A percentile compares a stretch with the other conserved stretches of the same genome.
Conservation (phyloP, 768 basidiomycete species). For the Cubamyces sp. region DNA sequence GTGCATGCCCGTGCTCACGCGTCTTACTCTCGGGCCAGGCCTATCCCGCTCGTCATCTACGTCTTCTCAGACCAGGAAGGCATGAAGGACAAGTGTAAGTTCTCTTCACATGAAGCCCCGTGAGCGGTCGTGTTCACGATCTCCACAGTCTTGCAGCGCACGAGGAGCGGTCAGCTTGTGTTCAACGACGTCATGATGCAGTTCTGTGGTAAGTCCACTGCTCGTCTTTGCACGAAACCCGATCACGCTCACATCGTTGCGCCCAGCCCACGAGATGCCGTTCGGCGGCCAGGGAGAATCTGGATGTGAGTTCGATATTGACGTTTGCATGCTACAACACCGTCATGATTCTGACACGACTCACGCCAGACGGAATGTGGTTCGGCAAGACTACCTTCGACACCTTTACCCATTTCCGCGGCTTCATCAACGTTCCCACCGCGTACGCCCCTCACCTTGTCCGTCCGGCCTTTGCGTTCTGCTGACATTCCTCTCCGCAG, state of each 20-base stretch:
- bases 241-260: slow-evolving; percentile 14
- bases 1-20: not conserved
- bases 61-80: slow-evolving; percentile 57
- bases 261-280: slow-evolving; percentile 45
- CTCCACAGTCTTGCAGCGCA: slow-evolving; percentile 52
- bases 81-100: slow-evolving; percentile 34
- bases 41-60: slow-evolving; percentile 65
- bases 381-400: slow-evolving; percentile 57
- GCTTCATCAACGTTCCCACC: slow-evolving; percentile 29
- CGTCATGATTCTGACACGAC: not conserved
- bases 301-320: slow-evolving; percentile 51
- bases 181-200: slow-evolving; percentile 68
- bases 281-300: slow-evolving; percentile 65
- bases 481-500: slow-evolving; percentile 17
- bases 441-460: slow-evolving; percentile 20
- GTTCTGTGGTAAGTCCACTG: slow-evolving; percentile 45
- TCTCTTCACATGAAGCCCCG: not conserved
- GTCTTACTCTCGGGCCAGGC: slow-evolving; percentile 38
- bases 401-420: slow-evolving; percentile 33
- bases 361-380: slow-evolving; percentile 55
- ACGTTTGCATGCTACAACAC: not conserved
- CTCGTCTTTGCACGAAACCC: not conserved
- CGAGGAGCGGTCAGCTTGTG: slow-evolving; percentile 57
- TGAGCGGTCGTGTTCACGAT: not conserved
- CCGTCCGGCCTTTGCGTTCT: not conserved